These are phyloP conservation scores for Wickerhamomyces sydowiorum DNA, from an alignment of 805 yeast species.

Conservation along the genomic window DNA sequence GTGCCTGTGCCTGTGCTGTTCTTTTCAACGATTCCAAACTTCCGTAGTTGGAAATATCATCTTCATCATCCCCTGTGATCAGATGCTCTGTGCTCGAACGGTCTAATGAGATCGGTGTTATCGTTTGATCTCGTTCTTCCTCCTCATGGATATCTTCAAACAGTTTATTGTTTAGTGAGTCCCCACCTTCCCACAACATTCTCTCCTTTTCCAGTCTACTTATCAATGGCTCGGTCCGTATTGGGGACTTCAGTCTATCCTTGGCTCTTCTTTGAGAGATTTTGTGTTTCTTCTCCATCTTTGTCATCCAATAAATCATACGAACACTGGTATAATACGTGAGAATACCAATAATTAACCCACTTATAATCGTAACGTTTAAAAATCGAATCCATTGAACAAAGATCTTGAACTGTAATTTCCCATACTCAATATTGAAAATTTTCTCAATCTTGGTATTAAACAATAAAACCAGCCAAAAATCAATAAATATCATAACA, in stretches of 20 bases:
- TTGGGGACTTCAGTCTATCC: too few species aligned
- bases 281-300: conserved; percentile 7
- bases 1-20: too few species aligned
- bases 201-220: too few species aligned
- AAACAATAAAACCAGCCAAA: conserved; percentile 14
- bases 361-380: conserved; percentile 17
- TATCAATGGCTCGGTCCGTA: too few species aligned
- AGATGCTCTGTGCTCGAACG: too few species aligned
- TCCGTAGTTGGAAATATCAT: conserved; percentile 12
- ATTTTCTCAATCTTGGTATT: conserved; percentile 12
- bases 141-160: not conserved
- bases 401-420: conserved; percentile 11
- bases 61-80: conserved; percentile 18
- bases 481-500: conserved; percentile 10
- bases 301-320: conserved; percentile 17
- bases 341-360: conserved; percentile 16
- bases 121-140: not conserved
- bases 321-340: conserved; percentile 15
- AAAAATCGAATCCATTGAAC: conserved; percentile 18
- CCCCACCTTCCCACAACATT: too few species aligned
- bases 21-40: conserved; percentile 8
- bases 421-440: conserved; percentile 10
- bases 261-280: too few species aligned
- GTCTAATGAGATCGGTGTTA: not conserved
- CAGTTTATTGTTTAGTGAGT: not conserved